Conservation (phyloP, 108 stramenopile genomes). For the Cyclotella sp. region DNA sequence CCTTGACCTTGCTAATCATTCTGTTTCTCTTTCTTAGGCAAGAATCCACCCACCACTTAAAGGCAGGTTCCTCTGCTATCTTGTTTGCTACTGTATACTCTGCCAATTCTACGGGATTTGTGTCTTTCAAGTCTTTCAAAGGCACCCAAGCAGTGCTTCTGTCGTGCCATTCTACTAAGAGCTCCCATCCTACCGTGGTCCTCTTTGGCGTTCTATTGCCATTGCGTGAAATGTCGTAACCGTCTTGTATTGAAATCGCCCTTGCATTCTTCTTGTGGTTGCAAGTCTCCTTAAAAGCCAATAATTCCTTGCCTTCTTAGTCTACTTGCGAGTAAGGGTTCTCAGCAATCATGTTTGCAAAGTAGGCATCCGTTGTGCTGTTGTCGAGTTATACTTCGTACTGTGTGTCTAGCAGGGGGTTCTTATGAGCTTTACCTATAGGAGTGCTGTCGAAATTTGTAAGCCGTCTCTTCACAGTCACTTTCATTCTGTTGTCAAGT, state of each 20-base stretch:
- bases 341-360: constrained; percentile 56
- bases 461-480: not conserved
- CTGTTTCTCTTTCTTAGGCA: constrained; percentile 28
- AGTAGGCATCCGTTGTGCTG: constrained; percentile 32
- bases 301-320: constrained; percentile 29
- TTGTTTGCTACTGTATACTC: constrained; percentile 34
- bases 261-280: constrained; percentile 31
- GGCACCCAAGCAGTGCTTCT: constrained; percentile 2
- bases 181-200: constrained; percentile 37
- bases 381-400: constrained; percentile 56
- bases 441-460: constrained; percentile 13
- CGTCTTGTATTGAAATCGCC: not conserved
- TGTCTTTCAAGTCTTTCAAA: constrained; percentile 19
- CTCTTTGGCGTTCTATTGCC: not conserved
- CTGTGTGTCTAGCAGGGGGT: constrained; percentile 54
- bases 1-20: constrained; percentile 31
- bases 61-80: constrained; percentile 49
- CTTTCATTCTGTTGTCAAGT: not conserved
- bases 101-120: constrained; percentile 42
- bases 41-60: constrained; percentile 58
- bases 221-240: not conserved
- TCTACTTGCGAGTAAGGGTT: constrained; percentile 45
- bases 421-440: constrained; percentile 39
- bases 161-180: constrained; percentile 42
- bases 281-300: constrained; percentile 30